These are phyloP conservation scores for Bonia amplexicaulis DNA, from an alignment of 176 grass and related monocot genomes.

Conservation along the genomic window DNA sequence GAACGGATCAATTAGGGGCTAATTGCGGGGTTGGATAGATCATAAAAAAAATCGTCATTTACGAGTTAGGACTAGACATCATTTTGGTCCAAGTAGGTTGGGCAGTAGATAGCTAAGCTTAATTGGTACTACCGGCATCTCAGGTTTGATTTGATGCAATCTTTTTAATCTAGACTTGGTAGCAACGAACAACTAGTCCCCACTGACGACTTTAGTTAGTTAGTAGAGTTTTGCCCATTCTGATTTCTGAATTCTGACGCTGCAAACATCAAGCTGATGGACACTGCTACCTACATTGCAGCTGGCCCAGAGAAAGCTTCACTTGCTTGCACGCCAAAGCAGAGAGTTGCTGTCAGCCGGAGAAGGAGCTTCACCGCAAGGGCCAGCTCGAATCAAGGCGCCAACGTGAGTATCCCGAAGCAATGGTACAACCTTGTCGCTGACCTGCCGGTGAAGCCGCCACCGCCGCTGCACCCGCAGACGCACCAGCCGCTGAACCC, in stretches of 20 bases:
- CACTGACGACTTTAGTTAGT: not conserved
- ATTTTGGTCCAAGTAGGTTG: not conserved
- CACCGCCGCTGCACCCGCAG: slow-evolving; percentile 70
- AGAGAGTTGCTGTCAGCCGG: not conserved
- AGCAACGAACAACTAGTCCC: too few species aligned
- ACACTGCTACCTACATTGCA: not conserved
- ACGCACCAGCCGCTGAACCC: slow-evolving; percentile 67
- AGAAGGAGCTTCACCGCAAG: slow-evolving; percentile 9
- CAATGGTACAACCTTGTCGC: slow-evolving; percentile 91
- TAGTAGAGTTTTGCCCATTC: not conserved
- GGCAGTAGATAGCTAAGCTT: not conserved
- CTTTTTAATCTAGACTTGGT: not conserved
- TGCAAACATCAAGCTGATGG: not conserved
- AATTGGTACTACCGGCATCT: not conserved
- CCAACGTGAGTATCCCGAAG: slow-evolving; percentile 68
- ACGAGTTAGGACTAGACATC: not conserved
- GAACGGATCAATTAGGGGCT: too few species aligned
- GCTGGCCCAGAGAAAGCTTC: not conserved
- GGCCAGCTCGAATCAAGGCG: slow-evolving; percentile 21
- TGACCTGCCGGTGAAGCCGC: slow-evolving; percentile 86
- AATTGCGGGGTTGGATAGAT: too few species aligned
- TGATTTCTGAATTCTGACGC: not conserved
- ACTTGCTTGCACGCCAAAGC: not conserved
- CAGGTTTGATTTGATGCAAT: not conserved
- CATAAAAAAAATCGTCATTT: too few species aligned